Evolutionary conservation across 139 green algal genomes (phyloP).

Genomic region (Coelastrella sp.): DNA sequence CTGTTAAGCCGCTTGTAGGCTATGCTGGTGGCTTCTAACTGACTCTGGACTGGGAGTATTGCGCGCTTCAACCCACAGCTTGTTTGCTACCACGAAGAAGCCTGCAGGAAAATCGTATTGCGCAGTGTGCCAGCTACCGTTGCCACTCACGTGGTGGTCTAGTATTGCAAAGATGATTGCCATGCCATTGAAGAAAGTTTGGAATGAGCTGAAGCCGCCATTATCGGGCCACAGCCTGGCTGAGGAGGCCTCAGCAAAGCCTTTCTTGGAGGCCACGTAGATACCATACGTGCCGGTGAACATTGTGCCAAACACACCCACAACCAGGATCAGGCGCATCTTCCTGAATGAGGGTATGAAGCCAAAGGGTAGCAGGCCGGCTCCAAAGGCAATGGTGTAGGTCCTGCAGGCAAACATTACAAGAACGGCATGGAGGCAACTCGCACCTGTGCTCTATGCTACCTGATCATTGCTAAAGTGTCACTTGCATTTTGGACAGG

Average conservation of each 20-base stretch:
- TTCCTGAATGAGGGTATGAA: slow-evolving; percentile 5
- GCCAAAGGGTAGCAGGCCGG: not conserved
- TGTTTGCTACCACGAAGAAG: no score
- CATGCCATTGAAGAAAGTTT: slow-evolving; percentile 19
- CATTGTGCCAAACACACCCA: not conserved
- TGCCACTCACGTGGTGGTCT: not conserved
- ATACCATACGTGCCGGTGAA: not conserved
- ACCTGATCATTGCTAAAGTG: no score
- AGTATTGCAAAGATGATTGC: slow-evolving; percentile 9
- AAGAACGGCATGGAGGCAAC: not conserved
- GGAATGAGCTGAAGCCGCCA: not conserved
- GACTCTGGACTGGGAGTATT: no score
- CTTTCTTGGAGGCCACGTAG: not conserved
- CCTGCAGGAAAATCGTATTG: not conserved
- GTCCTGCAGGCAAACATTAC: not conserved
- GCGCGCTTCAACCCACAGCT: no score
- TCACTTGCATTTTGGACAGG: no score
- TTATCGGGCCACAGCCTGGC: not conserved
- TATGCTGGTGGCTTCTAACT: no score
- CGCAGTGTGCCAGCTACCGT: not conserved
- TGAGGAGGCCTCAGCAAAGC: not conserved
- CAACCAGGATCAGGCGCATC: slow-evolving; percentile 16
- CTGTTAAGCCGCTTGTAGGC: no score
- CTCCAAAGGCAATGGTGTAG: not conserved
- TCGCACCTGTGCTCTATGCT: no score